Evolutionary conservation across 2,329 filamentous ascomycete genomes (phyloP).

Genomic region (Monosporascus sp.): DNA sequence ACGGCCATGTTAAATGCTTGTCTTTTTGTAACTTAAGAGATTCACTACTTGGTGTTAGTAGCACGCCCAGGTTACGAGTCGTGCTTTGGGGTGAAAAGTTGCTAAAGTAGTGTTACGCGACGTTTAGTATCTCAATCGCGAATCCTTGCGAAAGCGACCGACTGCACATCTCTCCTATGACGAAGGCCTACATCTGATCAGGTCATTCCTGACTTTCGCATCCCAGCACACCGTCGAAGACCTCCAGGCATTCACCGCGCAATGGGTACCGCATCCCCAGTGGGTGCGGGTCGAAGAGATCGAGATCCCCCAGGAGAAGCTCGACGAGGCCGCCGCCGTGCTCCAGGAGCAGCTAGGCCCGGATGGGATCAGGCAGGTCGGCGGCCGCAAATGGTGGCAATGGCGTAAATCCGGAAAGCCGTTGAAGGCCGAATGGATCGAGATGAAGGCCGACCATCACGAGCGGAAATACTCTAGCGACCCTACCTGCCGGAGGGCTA

Average conservation of each 20-base stretch:
- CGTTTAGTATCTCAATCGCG: constrained; percentile 73
- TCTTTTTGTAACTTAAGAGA: neutral
- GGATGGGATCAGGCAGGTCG: constrained; percentile 68
- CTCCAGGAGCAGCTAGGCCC: constrained; percentile 72
- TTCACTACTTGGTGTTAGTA: neutral
- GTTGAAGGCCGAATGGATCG: constrained; percentile 87
- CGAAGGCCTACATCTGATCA: constrained; percentile 82
- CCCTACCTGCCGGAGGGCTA: constrained; percentile 62
- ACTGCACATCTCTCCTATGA: constrained; percentile 92
- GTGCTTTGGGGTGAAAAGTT: neutral
- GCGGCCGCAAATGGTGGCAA: constrained; percentile 84
- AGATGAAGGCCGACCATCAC: constrained; percentile 81
- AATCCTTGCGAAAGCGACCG: constrained; percentile 69
- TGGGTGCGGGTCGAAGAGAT: constrained; percentile 79
- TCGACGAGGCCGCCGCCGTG: constrained; percentile 61
- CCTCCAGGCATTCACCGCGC: constrained; percentile 82
- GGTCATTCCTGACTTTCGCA: constrained; percentile 77
- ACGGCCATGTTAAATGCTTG: constrained; percentile 3
- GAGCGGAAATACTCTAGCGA: constrained; percentile 60
- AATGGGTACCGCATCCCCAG: constrained; percentile 84
- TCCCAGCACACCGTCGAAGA: constrained; percentile 91
- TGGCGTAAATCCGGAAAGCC: constrained; percentile 67
- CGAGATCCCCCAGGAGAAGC: constrained; percentile 57
- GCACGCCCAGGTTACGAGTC: neutral
- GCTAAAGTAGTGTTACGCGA: constrained; percentile 13